Base-by-base conservation (phyloP, 2,329 filamentous ascomycete genomes). In the Venturia effusa region DNA sequence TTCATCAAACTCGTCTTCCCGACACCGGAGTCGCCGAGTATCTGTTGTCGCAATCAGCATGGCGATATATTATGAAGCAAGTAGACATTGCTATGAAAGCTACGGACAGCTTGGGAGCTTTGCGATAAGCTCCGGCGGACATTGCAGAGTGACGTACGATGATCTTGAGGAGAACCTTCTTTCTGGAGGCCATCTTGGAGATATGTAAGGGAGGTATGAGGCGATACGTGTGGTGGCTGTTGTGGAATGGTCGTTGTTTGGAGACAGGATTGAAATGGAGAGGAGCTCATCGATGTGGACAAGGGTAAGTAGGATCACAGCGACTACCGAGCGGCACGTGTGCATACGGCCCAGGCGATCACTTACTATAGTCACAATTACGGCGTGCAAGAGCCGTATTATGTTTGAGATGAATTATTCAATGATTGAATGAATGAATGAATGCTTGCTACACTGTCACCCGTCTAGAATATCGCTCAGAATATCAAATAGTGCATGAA, bases 1-100 rank as follows among this genome's bases (percentile, higher is more conserved):
- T 99, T 99, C 94, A 99, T 99, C 85, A 99, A 87, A 79, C 92
- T 97, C 67, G 94, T 99, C 84, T 99, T 99, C 76, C 94, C 94
- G 67, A 99, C 94, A 80, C 94, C 94, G 78, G 93, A 97, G 78
- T 99, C 94, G 71, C 94, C 94, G 71, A 99, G 88, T 79, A 99
- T 97, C 93, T 97, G 64, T 59, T 7, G 22, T 57, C 34, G 30
- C 72, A 19, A 65, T 65, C 54, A 69, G 68, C 55, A 61, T 65
- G 2, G 48, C 40, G 8, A 60, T 34, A 61, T 34, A 63, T 66
- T 62, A 43, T 54, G 65, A 66, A 64, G 34, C 63, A 55, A 59
- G 5, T 59, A 60, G 63, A 61, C 24, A 40, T 48, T 32, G 30
- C 30, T 32, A 24, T 57, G 30, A n/a, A 34, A 57, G 51, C 30